A percentile compares a stretch with the other conserved stretches of the same genome.
These are phyloP conservation scores for Bretziella fagacearum DNA, from an alignment of 2,329 filamentous ascomycete genomes.

Conservation along the genomic window DNA sequence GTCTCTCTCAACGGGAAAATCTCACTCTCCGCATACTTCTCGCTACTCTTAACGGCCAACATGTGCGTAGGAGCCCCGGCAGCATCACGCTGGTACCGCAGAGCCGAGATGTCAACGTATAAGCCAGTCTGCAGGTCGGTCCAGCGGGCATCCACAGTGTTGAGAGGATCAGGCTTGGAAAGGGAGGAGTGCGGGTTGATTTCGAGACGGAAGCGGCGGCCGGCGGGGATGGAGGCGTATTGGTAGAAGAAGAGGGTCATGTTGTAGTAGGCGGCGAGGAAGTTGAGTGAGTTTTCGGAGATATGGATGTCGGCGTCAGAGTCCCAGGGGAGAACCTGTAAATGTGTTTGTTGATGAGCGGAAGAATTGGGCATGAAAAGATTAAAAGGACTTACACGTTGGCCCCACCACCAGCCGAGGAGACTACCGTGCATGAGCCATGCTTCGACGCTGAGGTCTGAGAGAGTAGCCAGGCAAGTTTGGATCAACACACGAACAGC, in stretches of 20 bases:
- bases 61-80: conserved; percentile 25
- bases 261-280: conserved; percentile 52
- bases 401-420: conserved; percentile 77
- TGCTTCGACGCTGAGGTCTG: conserved; percentile 50
- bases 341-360: background rate
- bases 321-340: conserved; percentile 59
- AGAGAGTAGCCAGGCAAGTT: conserved; percentile 54
- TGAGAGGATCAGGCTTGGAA: conserved; percentile 20
- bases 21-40: conserved; percentile 33
- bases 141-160: conserved; percentile 29
- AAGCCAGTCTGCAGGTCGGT: conserved; percentile 30
- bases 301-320: conserved; percentile 63
- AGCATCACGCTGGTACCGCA: conserved; percentile 30
- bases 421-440: conserved; percentile 79
- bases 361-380: background rate
- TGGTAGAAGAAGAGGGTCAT: conserved; percentile 31
- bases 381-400: conserved; percentile 22
- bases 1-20: conserved; percentile 54
- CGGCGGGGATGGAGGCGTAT: conserved; percentile 23
- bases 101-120: conserved; percentile 35
- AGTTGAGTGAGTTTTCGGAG: conserved; percentile 45
- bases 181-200: conserved; percentile 28
- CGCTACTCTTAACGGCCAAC: conserved; percentile 34
- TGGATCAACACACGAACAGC: conserved; percentile 50
- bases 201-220: conserved; percentile 32